These are phyloP conservation scores for Jacaranda copaia DNA, from an alignment of 257 asterid genomes.

Conservation along the genomic window DNA sequence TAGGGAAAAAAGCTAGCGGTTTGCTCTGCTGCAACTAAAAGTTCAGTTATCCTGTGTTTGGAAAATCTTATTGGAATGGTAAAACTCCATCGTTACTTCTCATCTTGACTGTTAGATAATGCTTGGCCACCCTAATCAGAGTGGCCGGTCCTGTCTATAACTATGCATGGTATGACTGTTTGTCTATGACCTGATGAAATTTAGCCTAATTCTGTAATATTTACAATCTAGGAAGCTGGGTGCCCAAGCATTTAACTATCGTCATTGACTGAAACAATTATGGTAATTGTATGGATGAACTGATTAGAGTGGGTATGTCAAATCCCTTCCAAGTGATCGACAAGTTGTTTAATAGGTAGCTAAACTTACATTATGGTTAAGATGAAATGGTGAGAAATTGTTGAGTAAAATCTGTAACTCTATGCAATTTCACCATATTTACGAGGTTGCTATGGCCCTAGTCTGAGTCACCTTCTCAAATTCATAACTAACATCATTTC, in stretches of 20 bases:
- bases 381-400: neutral
- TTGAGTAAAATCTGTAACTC: neutral
- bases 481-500: neutral
- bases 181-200: neutral
- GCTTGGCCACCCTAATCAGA: neutral
- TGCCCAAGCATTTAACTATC: neutral
- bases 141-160: no score
- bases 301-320: neutral
- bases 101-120: neutral
- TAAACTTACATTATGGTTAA: neutral
- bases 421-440: neutral
- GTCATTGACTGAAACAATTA: neutral
- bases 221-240: neutral
- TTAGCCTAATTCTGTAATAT: neutral
- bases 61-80: conserved; percentile 94
- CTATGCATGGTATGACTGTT: no score
- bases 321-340: neutral
- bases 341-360: neutral
- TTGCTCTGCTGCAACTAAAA: conserved; percentile 98
- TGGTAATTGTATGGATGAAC: neutral
- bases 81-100: conserved; percentile 30
- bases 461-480: conserved; percentile 10
- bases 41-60: conserved; percentile 88
- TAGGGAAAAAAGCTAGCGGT: conserved; percentile 90
- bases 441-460: neutral